Evolutionary conservation across 495 filamentous ascomycete genomes (phyloP).

Genomic region (Trichoderma erinaceum): DNA sequence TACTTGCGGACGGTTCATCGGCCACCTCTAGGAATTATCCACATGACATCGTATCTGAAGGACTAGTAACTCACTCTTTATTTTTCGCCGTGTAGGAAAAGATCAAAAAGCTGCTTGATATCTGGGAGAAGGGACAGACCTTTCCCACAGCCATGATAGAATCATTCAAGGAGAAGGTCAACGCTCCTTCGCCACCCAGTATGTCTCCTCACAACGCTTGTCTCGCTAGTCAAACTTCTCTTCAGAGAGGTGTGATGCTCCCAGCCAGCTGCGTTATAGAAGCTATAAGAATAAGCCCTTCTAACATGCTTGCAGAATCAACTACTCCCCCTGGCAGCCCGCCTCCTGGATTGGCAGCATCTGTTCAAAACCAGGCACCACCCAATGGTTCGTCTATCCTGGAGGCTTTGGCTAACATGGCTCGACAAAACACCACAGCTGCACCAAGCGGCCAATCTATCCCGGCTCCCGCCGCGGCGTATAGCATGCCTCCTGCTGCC

Average conservation of each 20-base stretch:
- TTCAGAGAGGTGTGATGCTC: not conserved
- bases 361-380: slow-evolving; percentile 31
- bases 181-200: slow-evolving; percentile 52
- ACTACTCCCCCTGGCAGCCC: slow-evolving; percentile 79
- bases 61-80: slow-evolving; percentile 6
- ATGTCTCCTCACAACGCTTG: slow-evolving; percentile 39
- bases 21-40: not conserved
- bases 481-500: slow-evolving; percentile 41
- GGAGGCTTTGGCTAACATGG: slow-evolving; percentile 78
- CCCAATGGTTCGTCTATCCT: slow-evolving; percentile 62
- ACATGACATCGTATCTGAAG: slow-evolving; percentile 5
- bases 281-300: not conserved
- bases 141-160: slow-evolving; percentile 79
- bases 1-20: not conserved
- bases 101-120: slow-evolving; percentile 91
- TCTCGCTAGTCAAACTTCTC: slow-evolving; percentile 1
- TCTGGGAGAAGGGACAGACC: slow-evolving; percentile 93
- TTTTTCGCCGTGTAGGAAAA: slow-evolving; percentile 65
- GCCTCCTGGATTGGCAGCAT: slow-evolving; percentile 44
- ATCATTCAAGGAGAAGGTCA: slow-evolving; percentile 80
- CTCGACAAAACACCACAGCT: slow-evolving; percentile 65
- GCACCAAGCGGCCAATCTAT: slow-evolving; percentile 49
- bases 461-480: slow-evolving; percentile 44
- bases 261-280: not conserved
- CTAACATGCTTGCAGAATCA: slow-evolving; percentile 49